Conservation (phyloP, 2,329 filamentous ascomycete species). For the Paracoccidioides lutzii region DNA sequence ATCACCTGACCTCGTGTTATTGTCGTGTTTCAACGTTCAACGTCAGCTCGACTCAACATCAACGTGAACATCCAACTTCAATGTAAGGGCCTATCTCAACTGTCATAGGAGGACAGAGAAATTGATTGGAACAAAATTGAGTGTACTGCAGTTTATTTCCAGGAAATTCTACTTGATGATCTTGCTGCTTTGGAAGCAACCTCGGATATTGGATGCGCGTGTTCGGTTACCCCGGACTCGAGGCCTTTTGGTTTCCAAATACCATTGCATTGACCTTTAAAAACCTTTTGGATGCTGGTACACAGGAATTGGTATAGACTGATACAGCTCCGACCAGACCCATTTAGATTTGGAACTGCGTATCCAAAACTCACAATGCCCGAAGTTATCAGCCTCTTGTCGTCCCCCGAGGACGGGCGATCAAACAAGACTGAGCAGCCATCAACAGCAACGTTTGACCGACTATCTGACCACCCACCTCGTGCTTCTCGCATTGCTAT, state of each 20-base stretch:
- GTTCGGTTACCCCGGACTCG: not conserved
- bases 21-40: not conserved
- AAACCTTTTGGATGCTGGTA: not conserved
- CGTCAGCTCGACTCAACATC: not conserved
- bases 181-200: not conserved
- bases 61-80: not conserved
- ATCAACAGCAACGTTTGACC: not conserved
- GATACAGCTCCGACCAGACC: not conserved
- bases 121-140: not conserved
- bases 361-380: slow-evolving; percentile 17
- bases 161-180: not conserved
- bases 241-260: too few species aligned
- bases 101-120: too few species aligned
- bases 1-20: not conserved
- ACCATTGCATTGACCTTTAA: not conserved
- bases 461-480: not conserved
- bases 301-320: not conserved
- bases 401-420: slow-evolving; percentile 12
- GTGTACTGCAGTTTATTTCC: not conserved
- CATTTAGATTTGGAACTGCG: not conserved
- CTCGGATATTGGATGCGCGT: not conserved
- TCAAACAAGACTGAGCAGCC: not conserved
- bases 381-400: slow-evolving; percentile 28
- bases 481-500: not conserved
- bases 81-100: not conserved